Evolutionary conservation across 805 yeast species (phyloP).

Genomic region (Monosporozyma yasuniensis): DNA sequence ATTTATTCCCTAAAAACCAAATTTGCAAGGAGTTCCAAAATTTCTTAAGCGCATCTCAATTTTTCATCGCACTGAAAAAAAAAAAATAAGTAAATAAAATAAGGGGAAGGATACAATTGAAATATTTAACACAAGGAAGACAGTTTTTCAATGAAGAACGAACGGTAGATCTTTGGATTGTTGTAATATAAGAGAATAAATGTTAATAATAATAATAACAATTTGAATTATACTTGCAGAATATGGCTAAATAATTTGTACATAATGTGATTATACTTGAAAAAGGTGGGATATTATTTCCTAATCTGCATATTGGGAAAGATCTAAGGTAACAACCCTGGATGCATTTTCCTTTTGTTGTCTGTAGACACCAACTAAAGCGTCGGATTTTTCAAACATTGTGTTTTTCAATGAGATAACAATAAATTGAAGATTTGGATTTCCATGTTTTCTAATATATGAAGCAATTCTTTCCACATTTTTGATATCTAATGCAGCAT

Average conservation of each 20-base stretch:
- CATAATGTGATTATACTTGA: not conserved
- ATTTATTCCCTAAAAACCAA: too few relatives aligned
- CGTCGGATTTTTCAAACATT: constrained; percentile 79
- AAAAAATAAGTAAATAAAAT: too few relatives aligned
- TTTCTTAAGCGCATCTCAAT: too few relatives aligned
- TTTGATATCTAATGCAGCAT: constrained; percentile 89
- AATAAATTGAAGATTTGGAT: constrained; percentile 78
- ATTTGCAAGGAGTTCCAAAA: too few relatives aligned
- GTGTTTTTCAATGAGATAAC: constrained; percentile 86
- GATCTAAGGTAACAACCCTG: constrained; percentile 62
- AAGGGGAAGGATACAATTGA: too few relatives aligned
- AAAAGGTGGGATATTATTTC: not conserved
- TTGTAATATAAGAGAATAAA: not conserved
- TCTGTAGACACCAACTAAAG: constrained; percentile 86
- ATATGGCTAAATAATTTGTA: not conserved
- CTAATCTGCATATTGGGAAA: constrained; percentile 49
- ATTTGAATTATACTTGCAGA: not conserved
- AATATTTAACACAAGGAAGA: not conserved
- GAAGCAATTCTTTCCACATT: constrained; percentile 84
- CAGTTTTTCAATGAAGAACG: not conserved
- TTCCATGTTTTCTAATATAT: constrained; percentile 67
- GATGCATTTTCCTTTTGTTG: constrained; percentile 69
- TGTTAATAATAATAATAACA: not conserved
- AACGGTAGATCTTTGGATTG: not conserved
- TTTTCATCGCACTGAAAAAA: too few relatives aligned